Conservation (phyloP, 495 filamentous ascomycete genomes). For the Lasiosphaeria hispida region DNA sequence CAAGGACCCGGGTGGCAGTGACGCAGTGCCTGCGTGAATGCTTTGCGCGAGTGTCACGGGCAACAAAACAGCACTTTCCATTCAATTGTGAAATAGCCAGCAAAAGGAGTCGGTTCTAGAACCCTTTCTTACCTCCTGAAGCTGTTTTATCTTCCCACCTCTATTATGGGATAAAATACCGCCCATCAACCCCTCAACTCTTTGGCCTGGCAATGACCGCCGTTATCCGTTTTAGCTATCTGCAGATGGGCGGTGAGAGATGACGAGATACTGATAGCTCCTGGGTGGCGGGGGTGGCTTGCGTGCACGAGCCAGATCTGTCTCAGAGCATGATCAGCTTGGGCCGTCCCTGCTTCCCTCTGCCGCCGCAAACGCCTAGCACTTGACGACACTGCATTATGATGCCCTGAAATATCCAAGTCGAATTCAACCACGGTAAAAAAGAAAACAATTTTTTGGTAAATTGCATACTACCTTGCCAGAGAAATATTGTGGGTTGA, state of each 20-base stretch:
- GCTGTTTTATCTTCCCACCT: too few relatives aligned
- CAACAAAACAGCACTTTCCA: not conserved
- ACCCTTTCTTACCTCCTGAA: not conserved
- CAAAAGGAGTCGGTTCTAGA: constrained; percentile 11
- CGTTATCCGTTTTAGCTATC: too few relatives aligned
- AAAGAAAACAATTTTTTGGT: too few relatives aligned
- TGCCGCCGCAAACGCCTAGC: not conserved
- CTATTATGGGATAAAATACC: not conserved
- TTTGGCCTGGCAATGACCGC: constrained; percentile 1
- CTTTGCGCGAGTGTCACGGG: constrained; percentile 2
- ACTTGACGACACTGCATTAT: too few relatives aligned
- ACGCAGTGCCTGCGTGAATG: constrained; percentile 29
- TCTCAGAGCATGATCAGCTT: not conserved
- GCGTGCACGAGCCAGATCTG: constrained; percentile 7
- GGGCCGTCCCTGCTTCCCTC: not conserved
- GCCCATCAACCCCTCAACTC: not conserved
- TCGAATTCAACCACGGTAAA: too few relatives aligned
- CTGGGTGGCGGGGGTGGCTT: not conserved
- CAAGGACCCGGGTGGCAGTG: constrained; percentile 19
- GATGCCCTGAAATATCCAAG: too few relatives aligned
- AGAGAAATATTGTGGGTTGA: too few relatives aligned
- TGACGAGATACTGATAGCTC: not conserved
- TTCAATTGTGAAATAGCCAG: not conserved
- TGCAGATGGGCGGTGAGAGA: constrained; percentile 16
- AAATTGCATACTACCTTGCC: too few relatives aligned